phyloP scores from a whole-genome alignment of 2,329 filamentous ascomycete genomes.

The Fusarium sp. region DNA sequence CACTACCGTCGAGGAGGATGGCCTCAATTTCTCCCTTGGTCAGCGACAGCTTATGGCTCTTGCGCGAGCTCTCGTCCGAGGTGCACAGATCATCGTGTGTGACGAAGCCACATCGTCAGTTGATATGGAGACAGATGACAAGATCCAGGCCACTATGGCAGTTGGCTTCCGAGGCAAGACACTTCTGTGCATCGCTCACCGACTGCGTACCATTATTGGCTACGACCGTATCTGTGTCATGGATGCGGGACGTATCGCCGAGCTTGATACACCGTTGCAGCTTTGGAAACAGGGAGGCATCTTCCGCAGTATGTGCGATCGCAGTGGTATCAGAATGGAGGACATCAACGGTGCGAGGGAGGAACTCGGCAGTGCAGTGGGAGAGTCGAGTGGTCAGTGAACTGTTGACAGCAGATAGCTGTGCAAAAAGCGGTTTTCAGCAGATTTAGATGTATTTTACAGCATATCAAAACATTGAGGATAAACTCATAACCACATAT shows the following conservation, averaged over 20 bases:
- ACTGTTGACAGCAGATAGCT: not conserved
- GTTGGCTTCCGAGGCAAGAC: constrained; percentile 88
- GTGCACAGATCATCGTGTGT: constrained; percentile 92
- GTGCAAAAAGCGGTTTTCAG: not conserved
- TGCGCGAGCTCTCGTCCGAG: constrained; percentile 87
- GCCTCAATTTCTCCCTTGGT: constrained; percentile 93
- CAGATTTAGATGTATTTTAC: constrained; percentile 5
- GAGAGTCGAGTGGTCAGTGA: constrained; percentile 24
- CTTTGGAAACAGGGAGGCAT: constrained; percentile 82
- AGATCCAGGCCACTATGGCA: constrained; percentile 92
- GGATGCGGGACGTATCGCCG: constrained; percentile 88
- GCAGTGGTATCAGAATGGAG: constrained; percentile 77
- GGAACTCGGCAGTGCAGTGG: constrained; percentile 45
- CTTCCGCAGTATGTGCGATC: constrained; percentile 90
- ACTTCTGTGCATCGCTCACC: constrained; percentile 90
- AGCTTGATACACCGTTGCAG: constrained; percentile 80
- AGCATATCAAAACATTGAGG: not conserved
- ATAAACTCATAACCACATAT: not conserved
- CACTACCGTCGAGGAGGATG: constrained; percentile 89
- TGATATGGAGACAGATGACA: constrained; percentile 96
- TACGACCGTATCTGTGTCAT: constrained; percentile 98
- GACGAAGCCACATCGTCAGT: constrained; percentile 95
- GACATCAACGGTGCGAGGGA: constrained; percentile 63
- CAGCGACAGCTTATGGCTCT: constrained; percentile 97
- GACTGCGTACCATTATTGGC: constrained; percentile 89